Conservation (phyloP, 768 basidiomycete genomes). For the Mycena haematopus region DNA sequence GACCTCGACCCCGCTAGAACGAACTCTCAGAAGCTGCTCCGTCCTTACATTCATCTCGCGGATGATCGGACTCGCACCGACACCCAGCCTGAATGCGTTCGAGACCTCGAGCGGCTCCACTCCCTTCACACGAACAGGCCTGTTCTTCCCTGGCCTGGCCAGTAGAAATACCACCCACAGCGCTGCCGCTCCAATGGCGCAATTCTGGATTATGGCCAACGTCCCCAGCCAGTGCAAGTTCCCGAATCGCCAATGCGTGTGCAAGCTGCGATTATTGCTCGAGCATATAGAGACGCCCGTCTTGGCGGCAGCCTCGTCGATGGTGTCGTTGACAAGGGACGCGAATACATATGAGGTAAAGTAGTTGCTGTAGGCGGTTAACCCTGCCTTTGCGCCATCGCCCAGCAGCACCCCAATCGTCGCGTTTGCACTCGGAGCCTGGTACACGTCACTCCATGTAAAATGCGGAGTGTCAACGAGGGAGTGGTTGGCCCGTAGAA, state of each 20-base stretch:
- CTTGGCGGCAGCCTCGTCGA: not conserved
- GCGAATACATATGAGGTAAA: not conserved
- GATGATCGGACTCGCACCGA: conserved; percentile 2
- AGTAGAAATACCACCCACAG: not conserved
- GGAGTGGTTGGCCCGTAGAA: too few species aligned
- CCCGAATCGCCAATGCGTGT: conserved; percentile 5
- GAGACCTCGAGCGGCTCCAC: conserved; percentile 10
- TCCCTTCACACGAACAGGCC: conserved; percentile 9
- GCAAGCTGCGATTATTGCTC: conserved; percentile 1
- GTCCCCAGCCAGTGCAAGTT: conserved; percentile 7
- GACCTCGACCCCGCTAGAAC: conserved; percentile 14
- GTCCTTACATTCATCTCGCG: conserved; percentile 12
- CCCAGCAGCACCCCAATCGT: not conserved
- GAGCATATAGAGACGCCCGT: not conserved
- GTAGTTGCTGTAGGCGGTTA: conserved; percentile 3
- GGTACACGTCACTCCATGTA: not conserved
- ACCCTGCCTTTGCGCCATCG: conserved; percentile 4
- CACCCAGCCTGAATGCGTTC: conserved; percentile 16
- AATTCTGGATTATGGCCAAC: conserved; percentile 3
- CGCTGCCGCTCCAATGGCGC: conserved; percentile 2
- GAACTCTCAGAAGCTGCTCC: conserved; percentile 15
- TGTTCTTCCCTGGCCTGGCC: not conserved
- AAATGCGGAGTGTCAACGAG: not conserved
- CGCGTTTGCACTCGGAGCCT: not conserved
- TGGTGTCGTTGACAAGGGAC: not conserved